phyloP scores from a whole-genome alignment of 2,329 filamentous ascomycete species.

The Colletotrichum phormii region DNA sequence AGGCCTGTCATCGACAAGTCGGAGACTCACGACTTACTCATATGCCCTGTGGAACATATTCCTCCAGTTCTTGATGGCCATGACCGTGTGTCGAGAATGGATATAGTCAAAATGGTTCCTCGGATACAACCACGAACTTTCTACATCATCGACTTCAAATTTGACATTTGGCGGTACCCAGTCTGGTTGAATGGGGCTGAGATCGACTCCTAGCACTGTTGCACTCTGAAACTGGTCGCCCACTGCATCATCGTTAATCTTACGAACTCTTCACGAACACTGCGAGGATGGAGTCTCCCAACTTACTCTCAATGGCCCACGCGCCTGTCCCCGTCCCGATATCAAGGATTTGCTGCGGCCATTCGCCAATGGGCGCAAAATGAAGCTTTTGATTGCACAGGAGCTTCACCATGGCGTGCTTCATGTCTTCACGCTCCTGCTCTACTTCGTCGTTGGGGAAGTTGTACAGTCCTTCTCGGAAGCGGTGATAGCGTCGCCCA shows the following conservation, averaged over 20 bases:
- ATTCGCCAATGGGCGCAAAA: conserved; percentile 61
- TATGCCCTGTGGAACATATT: conserved; percentile 58
- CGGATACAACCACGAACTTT: conserved; percentile 67
- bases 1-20: neutral
- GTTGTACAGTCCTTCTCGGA: conserved; percentile 65
- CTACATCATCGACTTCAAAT: conserved; percentile 69
- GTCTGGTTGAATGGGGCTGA: conserved; percentile 69
- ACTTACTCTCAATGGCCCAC: conserved; percentile 67
- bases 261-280: neutral
- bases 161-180: conserved; percentile 67
- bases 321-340: conserved; percentile 70
- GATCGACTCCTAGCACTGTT: conserved; percentile 60
- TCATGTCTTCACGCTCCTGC: conserved; percentile 69
- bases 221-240: conserved; percentile 54
- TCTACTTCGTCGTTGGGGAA: conserved; percentile 72
- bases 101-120: conserved; percentile 69
- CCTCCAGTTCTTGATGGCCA: conserved; percentile 68
- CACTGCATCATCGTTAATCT: conserved; percentile 22
- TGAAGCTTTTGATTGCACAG: conserved; percentile 61
- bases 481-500: conserved; percentile 69
- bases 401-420: conserved; percentile 63
- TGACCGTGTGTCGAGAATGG: conserved; percentile 67
- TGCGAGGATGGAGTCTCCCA: conserved; percentile 13
- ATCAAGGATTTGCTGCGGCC: conserved; percentile 64
- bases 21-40: conserved; percentile 52